Conservation (phyloP, 192 early-diverging fungal species). For the Thoreauomyces humboldtii region DNA sequence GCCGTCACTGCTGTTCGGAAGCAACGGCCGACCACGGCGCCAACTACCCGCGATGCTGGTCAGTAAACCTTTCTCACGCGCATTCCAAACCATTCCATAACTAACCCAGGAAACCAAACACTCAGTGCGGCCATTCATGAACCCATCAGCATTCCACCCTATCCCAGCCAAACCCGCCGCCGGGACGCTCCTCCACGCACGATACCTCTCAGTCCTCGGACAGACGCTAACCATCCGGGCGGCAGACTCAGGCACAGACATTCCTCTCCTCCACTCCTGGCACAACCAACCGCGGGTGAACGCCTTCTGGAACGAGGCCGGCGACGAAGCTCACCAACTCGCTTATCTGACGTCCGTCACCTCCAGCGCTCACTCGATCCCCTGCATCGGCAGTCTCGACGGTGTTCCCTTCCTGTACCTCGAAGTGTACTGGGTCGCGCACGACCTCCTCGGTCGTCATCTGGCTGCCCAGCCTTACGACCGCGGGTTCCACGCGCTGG, state of each 20-base stretch:
- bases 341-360: background rate
- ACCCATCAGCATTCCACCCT: no score
- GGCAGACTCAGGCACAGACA: conserved; percentile 9
- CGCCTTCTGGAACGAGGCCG: conserved; percentile 19
- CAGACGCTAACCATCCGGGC: conserved; percentile 11
- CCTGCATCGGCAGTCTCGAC: conserved; percentile 20
- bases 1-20: no score
- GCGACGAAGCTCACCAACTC: conserved; percentile 6
- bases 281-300: conserved; percentile 13
- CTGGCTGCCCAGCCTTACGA: conserved; percentile 12
- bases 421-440: conserved; percentile 30
- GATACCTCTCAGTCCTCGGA: conserved; percentile 4
- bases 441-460: conserved; percentile 7
- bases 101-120: no score
- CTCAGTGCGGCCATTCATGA: no score
- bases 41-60: no score
- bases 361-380: conserved; percentile 8
- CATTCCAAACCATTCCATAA: no score
- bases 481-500: conserved; percentile 4
- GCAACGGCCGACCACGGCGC: no score
- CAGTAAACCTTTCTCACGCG: no score
- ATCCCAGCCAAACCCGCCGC: conserved; percentile 14
- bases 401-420: conserved; percentile 30
- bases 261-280: conserved; percentile 10
- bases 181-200: conserved; percentile 15